Percentiles rank a stretch among this genome's conserved stretches.
phyloP scores from a whole-genome alignment of 139 green algal genomes.

The Ulvella scutata region DNA sequence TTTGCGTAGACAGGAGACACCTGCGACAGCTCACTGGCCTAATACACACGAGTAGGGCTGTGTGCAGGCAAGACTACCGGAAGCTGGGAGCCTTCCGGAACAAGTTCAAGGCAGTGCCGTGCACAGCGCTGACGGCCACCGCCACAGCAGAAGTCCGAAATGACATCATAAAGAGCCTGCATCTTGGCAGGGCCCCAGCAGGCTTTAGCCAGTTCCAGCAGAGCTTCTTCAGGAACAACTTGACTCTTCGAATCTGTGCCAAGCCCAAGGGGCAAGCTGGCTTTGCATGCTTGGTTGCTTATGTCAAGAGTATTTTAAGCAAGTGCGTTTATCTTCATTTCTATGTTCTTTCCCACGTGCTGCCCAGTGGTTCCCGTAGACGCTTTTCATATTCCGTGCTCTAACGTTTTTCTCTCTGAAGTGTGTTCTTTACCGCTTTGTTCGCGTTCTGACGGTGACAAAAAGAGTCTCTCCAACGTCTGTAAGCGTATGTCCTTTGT shows the following conservation, averaged over 20 bases:
- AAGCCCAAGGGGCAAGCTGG: neutral
- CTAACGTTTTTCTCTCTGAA: too few species aligned
- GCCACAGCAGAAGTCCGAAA: neutral
- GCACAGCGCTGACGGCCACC: neutral
- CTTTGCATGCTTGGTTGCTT: neutral
- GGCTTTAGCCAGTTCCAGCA: neutral
- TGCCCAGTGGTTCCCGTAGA: too few species aligned
- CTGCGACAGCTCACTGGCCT: too few species aligned
- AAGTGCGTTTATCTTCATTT: too few species aligned
- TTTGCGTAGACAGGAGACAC: too few species aligned
- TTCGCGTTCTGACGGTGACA: too few species aligned
- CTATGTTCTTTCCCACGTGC: too few species aligned
- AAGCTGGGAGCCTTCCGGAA: neutral
- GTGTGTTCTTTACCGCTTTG: too few species aligned
- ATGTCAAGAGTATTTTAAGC: neutral
- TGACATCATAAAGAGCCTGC: neutral
- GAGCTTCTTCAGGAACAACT: neutral
- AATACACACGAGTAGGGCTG: too few species aligned
- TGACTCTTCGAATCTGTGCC: neutral
- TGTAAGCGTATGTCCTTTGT: too few species aligned
- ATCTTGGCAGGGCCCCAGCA: neutral
- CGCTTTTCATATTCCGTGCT: too few species aligned
- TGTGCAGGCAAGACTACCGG: neutral
- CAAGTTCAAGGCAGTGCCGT: neutral
- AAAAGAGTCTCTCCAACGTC: too few species aligned